A percentile compares a stretch with the other conserved stretches of the same genome.
Conservation (phyloP, 1,139 yeast species). For the Pichia sp. region DNA sequence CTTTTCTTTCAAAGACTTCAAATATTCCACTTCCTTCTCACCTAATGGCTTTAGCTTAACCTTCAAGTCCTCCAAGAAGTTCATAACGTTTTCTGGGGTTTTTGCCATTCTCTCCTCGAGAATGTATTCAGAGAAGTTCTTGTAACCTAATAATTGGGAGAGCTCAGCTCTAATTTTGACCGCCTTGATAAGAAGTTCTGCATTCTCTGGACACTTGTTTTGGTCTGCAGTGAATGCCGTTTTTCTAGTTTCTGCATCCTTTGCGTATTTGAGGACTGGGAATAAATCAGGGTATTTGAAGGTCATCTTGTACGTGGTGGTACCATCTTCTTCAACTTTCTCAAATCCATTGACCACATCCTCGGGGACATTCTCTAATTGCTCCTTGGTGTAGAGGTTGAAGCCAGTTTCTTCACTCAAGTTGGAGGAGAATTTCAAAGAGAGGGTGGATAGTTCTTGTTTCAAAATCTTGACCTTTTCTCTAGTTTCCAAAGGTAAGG, state of each 20-base stretch:
- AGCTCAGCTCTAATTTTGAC: conserved; percentile 53
- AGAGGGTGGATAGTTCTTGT: conserved; percentile 50
- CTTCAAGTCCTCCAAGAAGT: conserved; percentile 56
- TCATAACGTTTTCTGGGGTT: conserved; percentile 47
- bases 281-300: conserved; percentile 74
- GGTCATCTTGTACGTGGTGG: conserved; percentile 52
- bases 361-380: conserved; percentile 68
- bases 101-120: conserved; percentile 80
- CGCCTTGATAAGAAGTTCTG: conserved; percentile 49
- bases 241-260: conserved; percentile 56
- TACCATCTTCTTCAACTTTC: conserved; percentile 32
- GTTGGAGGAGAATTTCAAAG: conserved; percentile 54
- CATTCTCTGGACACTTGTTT: conserved; percentile 58
- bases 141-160: conserved; percentile 59
- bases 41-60: conserved; percentile 54
- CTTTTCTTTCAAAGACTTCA: conserved; percentile 46
- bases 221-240: conserved; percentile 59
- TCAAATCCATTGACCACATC: conserved; percentile 55
- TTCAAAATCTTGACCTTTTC: conserved; percentile 50
- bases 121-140: conserved; percentile 58
- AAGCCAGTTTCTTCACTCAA: conserved; percentile 65
- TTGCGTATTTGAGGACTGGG: conserved; percentile 70
- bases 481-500: conserved; percentile 47
- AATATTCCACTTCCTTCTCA: conserved; percentile 39
- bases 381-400: conserved; percentile 51